Percentiles rank a stretch among this genome's conserved stretches.
Evolutionary conservation across 1,139 yeast genomes (phyloP).

Genomic region (Diutina neorugosa): DNA sequence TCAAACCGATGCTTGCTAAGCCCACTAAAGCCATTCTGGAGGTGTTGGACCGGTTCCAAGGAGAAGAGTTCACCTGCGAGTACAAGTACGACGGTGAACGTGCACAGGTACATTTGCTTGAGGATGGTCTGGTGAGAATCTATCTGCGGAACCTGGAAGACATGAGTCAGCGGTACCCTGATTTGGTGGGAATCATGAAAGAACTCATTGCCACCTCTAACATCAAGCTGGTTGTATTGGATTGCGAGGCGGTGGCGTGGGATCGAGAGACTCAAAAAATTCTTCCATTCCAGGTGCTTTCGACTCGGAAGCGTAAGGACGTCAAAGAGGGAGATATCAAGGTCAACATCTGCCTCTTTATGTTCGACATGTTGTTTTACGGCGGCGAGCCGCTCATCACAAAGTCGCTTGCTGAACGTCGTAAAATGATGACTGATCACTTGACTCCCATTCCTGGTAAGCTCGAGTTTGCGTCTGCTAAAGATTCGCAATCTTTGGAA

Average conservation of each 20-base stretch:
- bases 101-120: conserved; percentile 78
- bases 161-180: conserved; percentile 95
- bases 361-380: conserved; percentile 70
- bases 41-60: conserved; percentile 78
- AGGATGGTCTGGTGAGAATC: conserved; percentile 57
- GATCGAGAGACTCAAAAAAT: conserved; percentile 64
- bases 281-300: conserved; percentile 82
- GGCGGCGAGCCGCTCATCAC: conserved; percentile 64
- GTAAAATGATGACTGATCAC: conserved; percentile 43
- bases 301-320: conserved; percentile 89
- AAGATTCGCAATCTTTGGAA: conserved; percentile 61
- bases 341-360: conserved; percentile 85
- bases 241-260: conserved; percentile 99
- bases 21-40: conserved; percentile 92
- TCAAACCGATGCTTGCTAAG: conserved; percentile 96
- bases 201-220: conserved; percentile 32
- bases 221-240: conserved; percentile 44
- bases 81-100: conserved; percentile 97
- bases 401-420: conserved; percentile 58
- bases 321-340: conserved; percentile 80
- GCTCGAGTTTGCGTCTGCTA: conserved; percentile 67
- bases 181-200: conserved; percentile 56
- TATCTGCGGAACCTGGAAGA: conserved; percentile 94
- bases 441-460: conserved; percentile 61
- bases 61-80: conserved; percentile 82